phyloP scores from a whole-genome alignment of 1,284 basidiomycete species.

The Apiotrichum sp. region DNA sequence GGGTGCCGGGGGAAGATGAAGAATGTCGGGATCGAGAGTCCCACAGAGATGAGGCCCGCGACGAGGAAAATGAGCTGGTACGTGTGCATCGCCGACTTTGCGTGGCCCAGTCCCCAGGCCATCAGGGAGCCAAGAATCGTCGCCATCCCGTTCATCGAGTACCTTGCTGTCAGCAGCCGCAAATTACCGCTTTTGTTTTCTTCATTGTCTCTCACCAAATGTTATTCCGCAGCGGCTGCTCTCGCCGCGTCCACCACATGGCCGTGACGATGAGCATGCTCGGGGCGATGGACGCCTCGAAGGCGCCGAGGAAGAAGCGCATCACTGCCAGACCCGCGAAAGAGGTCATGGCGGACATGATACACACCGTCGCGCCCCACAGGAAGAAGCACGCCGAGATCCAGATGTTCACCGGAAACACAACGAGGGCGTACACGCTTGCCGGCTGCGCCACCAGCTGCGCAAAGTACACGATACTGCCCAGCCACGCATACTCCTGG shows the following conservation, averaged over 20 bases:
- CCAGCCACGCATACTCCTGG: constrained; percentile 21
- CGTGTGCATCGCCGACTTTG: too few relatives aligned
- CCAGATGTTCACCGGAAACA: constrained; percentile 22
- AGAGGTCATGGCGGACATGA: constrained; percentile 25
- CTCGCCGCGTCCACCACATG: constrained; percentile 40
- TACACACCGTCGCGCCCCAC: constrained; percentile 36
- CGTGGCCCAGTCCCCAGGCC: too few relatives aligned
- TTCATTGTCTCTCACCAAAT: constrained; percentile 7
- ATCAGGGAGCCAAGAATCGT: too few relatives aligned
- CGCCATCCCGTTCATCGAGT: constrained; percentile 39
- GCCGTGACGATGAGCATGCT: constrained; percentile 21
- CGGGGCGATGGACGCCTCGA: constrained; percentile 24
- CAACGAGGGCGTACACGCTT: constrained; percentile 21
- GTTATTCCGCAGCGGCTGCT: constrained; percentile 43
- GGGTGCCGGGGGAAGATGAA: constrained; percentile 45
- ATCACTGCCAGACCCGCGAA: constrained; percentile 35
- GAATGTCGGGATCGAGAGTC: constrained; percentile 11
- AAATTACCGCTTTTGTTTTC: constrained; percentile 34
- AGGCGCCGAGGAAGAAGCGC: constrained; percentile 35
- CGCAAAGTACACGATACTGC: constrained; percentile 22
- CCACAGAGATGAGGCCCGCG: too few relatives aligned
- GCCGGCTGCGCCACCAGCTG: constrained; percentile 24
- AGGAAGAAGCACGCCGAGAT: constrained; percentile 12
- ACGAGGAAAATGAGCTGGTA: too few relatives aligned
- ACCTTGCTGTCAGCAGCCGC: constrained; percentile 34